Percentiles rank a stretch among this genome's conserved stretches.
Conservation (phyloP, 164 flowering plant genomes). For the Vitis rotundifolia region DNA sequence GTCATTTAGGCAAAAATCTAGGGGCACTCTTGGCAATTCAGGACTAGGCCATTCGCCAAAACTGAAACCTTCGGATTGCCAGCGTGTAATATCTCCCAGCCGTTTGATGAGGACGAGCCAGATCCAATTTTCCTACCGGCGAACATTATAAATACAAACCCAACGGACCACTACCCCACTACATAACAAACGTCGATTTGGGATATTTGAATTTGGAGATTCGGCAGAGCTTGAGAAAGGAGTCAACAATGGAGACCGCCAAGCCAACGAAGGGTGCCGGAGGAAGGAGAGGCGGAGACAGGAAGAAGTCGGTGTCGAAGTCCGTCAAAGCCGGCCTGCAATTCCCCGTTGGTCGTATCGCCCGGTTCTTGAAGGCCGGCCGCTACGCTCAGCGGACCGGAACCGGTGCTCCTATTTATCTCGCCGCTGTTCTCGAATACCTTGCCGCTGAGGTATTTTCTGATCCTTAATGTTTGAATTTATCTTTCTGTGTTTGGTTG, state of each 20-base stretch:
- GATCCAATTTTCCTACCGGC: too few species aligned
- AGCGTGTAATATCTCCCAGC: not conserved
- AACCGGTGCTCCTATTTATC: slow-evolving; percentile 54
- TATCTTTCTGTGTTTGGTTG: not conserved
- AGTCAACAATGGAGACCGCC: slow-evolving; percentile 14
- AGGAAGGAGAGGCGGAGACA: slow-evolving; percentile 39
- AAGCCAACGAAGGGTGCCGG: slow-evolving; percentile 36
- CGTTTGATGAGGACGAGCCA: too few species aligned
- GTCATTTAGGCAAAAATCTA: too few species aligned
- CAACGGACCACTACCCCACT: too few species aligned
- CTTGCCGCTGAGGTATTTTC: slow-evolving; percentile 59
- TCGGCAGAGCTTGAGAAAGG: not conserved
- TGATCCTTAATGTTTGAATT: not conserved
- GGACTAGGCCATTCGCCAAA: too few species aligned
- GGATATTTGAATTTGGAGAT: not conserved
- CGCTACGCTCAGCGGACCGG: slow-evolving; percentile 53
- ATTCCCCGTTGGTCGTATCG: slow-evolving; percentile 60
- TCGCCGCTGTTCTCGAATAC: slow-evolving; percentile 65
- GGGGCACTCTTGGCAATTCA: too few species aligned
- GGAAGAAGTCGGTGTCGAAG: slow-evolving; percentile 43
- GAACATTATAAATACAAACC: too few species aligned
- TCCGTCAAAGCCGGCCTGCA: slow-evolving; percentile 59
- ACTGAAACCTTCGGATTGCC: slow-evolving; percentile 11
- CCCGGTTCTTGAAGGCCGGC: slow-evolving; percentile 49
- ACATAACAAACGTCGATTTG: too few species aligned